Conservation (phyloP, 331 rosid genomes). For the Rhamnella rubrinervis region DNA sequence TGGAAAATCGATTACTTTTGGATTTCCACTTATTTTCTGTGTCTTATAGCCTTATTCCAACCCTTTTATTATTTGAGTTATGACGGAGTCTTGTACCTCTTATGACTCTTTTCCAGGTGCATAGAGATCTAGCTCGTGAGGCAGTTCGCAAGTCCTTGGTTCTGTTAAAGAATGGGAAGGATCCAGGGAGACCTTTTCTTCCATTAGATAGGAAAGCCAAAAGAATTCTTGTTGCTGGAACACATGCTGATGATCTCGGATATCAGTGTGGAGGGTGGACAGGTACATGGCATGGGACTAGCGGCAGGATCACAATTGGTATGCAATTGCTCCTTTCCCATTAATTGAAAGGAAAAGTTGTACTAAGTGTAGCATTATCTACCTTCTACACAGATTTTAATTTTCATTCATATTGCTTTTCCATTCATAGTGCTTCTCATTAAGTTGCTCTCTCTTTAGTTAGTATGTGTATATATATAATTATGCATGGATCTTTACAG, state of each 20-base stretch:
- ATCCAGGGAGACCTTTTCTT: constrained; percentile 58
- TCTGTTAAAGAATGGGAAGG: constrained; percentile 80
- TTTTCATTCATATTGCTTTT: no score
- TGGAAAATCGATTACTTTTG: not conserved
- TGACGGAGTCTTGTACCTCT: constrained; percentile 8
- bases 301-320: constrained; percentile 76
- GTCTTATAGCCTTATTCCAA: not conserved
- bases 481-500: no score
- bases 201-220: constrained; percentile 65
- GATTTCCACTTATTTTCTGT: not conserved
- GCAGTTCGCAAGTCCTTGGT: constrained; percentile 87
- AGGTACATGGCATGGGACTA: constrained; percentile 52
- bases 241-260: constrained; percentile 79
- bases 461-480: not conserved
- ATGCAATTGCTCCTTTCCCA: constrained; percentile 21
- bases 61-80: not conserved
- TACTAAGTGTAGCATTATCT: not conserved
- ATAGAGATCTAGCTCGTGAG: constrained; percentile 82
- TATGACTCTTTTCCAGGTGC: constrained; percentile 43
- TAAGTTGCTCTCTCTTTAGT: not conserved
- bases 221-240: constrained; percentile 72
- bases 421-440: not conserved
- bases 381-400: no score
- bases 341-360: not conserved
- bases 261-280: constrained; percentile 97